Percentiles rank a stretch among this genome's conserved stretches.
phyloP scores from a whole-genome alignment of 2,329 filamentous ascomycete genomes.

The Cercospora brassicicola region DNA sequence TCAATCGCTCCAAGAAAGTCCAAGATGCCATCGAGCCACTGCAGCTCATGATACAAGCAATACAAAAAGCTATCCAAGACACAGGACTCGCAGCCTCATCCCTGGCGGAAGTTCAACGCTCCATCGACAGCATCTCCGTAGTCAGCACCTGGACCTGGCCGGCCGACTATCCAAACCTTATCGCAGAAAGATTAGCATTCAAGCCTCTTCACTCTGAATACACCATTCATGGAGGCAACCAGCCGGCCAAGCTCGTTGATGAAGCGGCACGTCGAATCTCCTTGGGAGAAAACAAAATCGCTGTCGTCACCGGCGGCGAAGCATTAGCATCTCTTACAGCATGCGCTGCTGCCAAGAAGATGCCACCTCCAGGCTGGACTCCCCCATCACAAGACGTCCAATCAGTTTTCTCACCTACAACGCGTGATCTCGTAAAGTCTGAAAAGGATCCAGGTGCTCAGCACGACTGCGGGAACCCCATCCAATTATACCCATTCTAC shows the following conservation, averaged over 20 bases:
- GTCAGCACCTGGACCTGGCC: constrained; percentile 67
- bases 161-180: constrained; percentile 58
- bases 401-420: constrained; percentile 54
- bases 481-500: constrained; percentile 68
- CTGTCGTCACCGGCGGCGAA: constrained; percentile 64
- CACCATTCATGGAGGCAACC: constrained; percentile 63
- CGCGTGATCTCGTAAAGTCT: constrained; percentile 40
- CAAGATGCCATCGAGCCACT: constrained; percentile 61
- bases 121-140: constrained; percentile 60
- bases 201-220: constrained; percentile 51
- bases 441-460: constrained; percentile 56
- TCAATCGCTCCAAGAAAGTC: constrained; percentile 55
- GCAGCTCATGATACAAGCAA: constrained; percentile 59
- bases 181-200: constrained; percentile 54
- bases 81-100: constrained; percentile 40
- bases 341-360: constrained; percentile 53
- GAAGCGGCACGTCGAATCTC: constrained; percentile 61
- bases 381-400: constrained; percentile 49
- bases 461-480: constrained; percentile 62
- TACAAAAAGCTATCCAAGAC: constrained; percentile 55
- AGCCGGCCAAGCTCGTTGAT: constrained; percentile 63
- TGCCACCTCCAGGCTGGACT: constrained; percentile 63
- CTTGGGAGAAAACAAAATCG: constrained; percentile 55
- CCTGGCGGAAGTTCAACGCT: constrained; percentile 42
- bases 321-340: constrained; percentile 61